phyloP scores from a whole-genome alignment of 345 rosid species.

The Erucastrum elatum region DNA sequence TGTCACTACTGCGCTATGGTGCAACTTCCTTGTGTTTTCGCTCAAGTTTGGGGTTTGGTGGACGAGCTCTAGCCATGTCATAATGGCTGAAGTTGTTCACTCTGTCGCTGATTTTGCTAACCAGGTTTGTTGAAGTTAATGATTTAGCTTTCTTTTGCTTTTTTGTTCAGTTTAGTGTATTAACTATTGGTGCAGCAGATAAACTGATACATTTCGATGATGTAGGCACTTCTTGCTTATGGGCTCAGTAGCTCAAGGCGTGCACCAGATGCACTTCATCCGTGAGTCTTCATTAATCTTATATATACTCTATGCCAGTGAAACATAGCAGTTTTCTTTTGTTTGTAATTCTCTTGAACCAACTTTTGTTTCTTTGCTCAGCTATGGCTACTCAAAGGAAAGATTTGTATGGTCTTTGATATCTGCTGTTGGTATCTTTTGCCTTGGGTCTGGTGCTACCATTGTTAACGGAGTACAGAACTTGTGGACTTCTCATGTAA shows the following conservation, averaged over 20 bases:
- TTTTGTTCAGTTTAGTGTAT: slow-evolving; percentile 10
- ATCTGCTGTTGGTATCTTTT: slow-evolving; percentile 97
- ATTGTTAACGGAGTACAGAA: slow-evolving; percentile 89
- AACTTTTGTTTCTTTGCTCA: slow-evolving; percentile 39
- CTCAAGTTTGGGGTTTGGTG: slow-evolving; percentile 94
- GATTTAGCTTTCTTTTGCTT: not conserved
- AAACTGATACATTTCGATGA: slow-evolving; percentile 45
- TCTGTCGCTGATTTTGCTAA: slow-evolving; percentile 95
- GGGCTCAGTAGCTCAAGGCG: slow-evolving; percentile 96
- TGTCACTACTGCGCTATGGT: slow-evolving; percentile 92
- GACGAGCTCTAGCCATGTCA: slow-evolving; percentile 88
- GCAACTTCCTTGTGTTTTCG: slow-evolving; percentile 93
- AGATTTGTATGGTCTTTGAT: slow-evolving; percentile 99
- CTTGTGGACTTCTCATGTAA: slow-evolving; percentile 78
- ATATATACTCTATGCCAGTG: not conserved
- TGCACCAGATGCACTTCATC: slow-evolving; percentile 97
- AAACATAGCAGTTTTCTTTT: slow-evolving; percentile 10
- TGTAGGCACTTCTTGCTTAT: slow-evolving; percentile 93
- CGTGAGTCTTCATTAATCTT: slow-evolving; percentile 53
- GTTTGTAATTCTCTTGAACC: slow-evolving; percentile 22
- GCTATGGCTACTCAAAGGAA: slow-evolving; percentile 97
- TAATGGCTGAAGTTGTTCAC: slow-evolving; percentile 93
- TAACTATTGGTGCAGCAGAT: slow-evolving; percentile 36
- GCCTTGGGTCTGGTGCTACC: slow-evolving; percentile 99
- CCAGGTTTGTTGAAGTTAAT: slow-evolving; percentile 53